A percentile compares a stretch with the other conserved stretches of the same genome.
These are phyloP conservation scores for Trichoderma polysporum DNA, from an alignment of 2,329 filamentous ascomycete genomes.

Conservation along the genomic window DNA sequence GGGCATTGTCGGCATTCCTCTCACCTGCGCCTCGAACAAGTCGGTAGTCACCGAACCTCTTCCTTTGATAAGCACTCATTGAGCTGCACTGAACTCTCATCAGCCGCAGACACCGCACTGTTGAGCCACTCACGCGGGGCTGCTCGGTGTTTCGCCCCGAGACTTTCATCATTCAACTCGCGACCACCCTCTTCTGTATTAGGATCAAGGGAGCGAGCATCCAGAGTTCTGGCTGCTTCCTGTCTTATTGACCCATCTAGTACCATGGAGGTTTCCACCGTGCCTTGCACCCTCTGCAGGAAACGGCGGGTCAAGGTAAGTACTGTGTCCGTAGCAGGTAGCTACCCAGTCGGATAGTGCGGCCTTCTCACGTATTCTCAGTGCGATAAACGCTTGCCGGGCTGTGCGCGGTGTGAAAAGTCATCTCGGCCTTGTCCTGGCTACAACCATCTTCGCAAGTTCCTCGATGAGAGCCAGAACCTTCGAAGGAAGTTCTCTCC, in stretches of 20 bases:
- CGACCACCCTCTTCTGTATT: constrained; percentile 7
- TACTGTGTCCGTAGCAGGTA: neutral
- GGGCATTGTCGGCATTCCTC: constrained; percentile 5
- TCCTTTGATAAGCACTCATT: neutral
- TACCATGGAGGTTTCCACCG: constrained; percentile 20
- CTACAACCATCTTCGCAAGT: constrained; percentile 25
- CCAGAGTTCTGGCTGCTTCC: neutral
- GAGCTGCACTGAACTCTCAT: neutral
- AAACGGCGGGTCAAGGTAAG: constrained; percentile 26
- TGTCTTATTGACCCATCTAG: neutral
- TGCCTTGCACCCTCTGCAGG: constrained; percentile 24
- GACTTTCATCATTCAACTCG: constrained; percentile 5
- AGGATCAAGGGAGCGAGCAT: constrained; percentile 13
- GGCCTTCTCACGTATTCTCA: constrained; percentile 3
- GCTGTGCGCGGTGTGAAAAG: constrained; percentile 24
- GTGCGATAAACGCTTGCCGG: constrained; percentile 25
- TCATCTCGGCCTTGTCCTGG: constrained; percentile 23
- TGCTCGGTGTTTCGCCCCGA: constrained; percentile 7
- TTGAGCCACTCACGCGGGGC: constrained; percentile 16
- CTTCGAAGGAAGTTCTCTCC: constrained; percentile 22
- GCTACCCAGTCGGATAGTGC: neutral
- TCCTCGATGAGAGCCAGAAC: constrained; percentile 24
- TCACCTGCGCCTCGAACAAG: neutral
- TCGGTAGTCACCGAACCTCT: neutral
- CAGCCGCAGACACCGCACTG: too few species aligned